Evolutionary conservation across 2,329 filamentous ascomycete genomes (phyloP).

Genomic region (Fusarium falciforme): DNA sequence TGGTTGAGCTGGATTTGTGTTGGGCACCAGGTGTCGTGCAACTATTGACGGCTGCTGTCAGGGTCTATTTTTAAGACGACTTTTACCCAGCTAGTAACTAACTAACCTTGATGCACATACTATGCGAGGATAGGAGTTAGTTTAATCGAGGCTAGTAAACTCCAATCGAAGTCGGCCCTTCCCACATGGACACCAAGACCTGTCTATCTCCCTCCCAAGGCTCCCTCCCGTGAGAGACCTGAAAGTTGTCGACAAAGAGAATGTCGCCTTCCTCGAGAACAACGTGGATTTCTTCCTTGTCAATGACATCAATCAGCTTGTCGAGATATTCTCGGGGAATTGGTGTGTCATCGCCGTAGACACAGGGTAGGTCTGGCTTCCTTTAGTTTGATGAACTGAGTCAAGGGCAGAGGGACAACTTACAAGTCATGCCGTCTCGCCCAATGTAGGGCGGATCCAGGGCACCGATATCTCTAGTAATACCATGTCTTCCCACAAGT

Average conservation of each 20-base stretch:
- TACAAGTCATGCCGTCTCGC: not conserved
- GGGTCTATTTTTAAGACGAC: not conserved
- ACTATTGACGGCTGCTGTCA: not conserved
- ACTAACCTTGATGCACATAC: not conserved
- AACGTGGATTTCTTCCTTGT: not conserved
- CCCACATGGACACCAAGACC: slow-evolving; percentile 27
- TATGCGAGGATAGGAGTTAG: not conserved
- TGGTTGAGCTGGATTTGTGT: not conserved
- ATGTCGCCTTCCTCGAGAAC: slow-evolving; percentile 10
- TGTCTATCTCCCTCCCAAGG: slow-evolving; percentile 27
- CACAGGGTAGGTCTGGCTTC: not conserved
- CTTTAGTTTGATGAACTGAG: not conserved
- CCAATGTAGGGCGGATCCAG: not conserved
- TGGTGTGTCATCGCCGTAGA: not conserved
- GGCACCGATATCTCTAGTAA: not conserved
- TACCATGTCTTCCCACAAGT: not conserved
- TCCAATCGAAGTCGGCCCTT: slow-evolving; percentile 8
- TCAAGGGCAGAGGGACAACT: not conserved
- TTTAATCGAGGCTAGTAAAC: slow-evolving; percentile 3
- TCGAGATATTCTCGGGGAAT: not conserved
- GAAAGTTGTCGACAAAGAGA: slow-evolving; percentile 18
- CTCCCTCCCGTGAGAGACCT: slow-evolving; percentile 21
- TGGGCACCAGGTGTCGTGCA: not conserved
- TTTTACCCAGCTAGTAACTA: not conserved
- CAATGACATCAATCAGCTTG: not conserved